phyloP scores from a whole-genome alignment of 2,329 filamentous ascomycete genomes.

The Fonsecaea erecta region DNA sequence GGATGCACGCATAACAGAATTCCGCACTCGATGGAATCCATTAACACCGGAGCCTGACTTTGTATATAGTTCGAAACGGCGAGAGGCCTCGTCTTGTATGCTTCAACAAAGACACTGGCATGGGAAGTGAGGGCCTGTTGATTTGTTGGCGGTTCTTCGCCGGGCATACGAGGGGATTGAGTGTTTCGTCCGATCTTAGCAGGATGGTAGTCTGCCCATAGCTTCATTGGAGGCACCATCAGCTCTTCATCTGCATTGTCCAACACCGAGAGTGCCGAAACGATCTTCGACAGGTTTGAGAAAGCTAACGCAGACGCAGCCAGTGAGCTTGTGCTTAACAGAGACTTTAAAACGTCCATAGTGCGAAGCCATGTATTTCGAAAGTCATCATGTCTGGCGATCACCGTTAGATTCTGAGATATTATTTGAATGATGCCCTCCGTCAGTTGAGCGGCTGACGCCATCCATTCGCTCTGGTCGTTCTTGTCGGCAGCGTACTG shows the following conservation, averaged over 20 bases:
- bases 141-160: constrained; percentile 29
- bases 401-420: constrained; percentile 23
- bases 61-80: constrained; percentile 23
- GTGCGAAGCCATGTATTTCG: constrained; percentile 29
- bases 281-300: constrained; percentile 25
- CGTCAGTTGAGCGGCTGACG: constrained; percentile 25
- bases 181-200: constrained; percentile 24
- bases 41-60: constrained; percentile 15
- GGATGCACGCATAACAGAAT: constrained; percentile 33
- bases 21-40: constrained; percentile 24
- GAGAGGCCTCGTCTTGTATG: constrained; percentile 22
- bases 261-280: constrained; percentile 17
- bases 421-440: constrained; percentile 29
- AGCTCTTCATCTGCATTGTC: constrained; percentile 29
- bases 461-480: constrained; percentile 25
- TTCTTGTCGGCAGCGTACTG: constrained; percentile 9
- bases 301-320: constrained; percentile 25
- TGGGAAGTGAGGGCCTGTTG: constrained; percentile 38
- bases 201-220: constrained; percentile 30
- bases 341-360: constrained; percentile 20
- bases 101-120: constrained; percentile 28
- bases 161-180: constrained; percentile 23
- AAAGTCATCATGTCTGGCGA: constrained; percentile 27
- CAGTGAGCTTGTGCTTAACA: constrained; percentile 22
- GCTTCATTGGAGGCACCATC: constrained; percentile 31